Conservation (phyloP, 495 filamentous ascomycete genomes). For the Collariella sp. region DNA sequence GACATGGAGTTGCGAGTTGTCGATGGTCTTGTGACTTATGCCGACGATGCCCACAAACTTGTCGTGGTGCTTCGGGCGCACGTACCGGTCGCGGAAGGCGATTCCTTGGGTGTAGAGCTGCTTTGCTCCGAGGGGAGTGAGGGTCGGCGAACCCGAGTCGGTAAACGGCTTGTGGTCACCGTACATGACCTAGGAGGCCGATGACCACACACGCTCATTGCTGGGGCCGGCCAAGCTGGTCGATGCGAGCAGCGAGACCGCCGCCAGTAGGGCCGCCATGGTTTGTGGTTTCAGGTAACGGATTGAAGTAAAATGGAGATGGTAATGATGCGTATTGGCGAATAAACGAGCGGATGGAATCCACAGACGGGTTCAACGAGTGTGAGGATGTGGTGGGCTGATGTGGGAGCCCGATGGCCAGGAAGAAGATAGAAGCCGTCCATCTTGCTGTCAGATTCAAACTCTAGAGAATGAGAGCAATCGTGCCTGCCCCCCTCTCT, state of each 20-base stretch:
- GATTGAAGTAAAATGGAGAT: not conserved
- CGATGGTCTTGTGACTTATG: conserved; percentile 28
- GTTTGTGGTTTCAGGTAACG: conserved; percentile 3
- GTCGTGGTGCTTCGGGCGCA: conserved; percentile 19
- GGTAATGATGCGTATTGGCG: not conserved
- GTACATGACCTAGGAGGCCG: conserved; percentile 32
- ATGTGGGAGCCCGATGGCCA: too few species aligned
- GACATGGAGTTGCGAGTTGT: conserved; percentile 33
- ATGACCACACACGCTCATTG: conserved; percentile 38
- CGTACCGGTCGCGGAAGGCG: conserved; percentile 31
- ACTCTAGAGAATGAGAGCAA: too few species aligned
- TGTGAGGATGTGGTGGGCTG: not conserved
- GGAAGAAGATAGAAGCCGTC: too few species aligned
- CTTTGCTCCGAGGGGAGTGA: conserved; percentile 38
- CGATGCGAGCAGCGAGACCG: conserved; percentile 11
- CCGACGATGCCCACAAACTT: conserved; percentile 26
- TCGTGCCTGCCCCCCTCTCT: too few species aligned
- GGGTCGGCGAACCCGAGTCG: conserved; percentile 1
- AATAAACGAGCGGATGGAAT: not conserved
- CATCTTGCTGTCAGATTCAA: too few species aligned
- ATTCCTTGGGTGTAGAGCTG: conserved; percentile 32
- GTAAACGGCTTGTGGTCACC: conserved; percentile 35
- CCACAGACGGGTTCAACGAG: not conserved
- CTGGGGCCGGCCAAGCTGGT: conserved; percentile 19
- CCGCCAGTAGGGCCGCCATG: conserved; percentile 16